Percentiles rank a stretch among this genome's conserved stretches.
phyloP scores from a whole-genome alignment of 2,329 filamentous ascomycete genomes.

The Helotiales sp. region DNA sequence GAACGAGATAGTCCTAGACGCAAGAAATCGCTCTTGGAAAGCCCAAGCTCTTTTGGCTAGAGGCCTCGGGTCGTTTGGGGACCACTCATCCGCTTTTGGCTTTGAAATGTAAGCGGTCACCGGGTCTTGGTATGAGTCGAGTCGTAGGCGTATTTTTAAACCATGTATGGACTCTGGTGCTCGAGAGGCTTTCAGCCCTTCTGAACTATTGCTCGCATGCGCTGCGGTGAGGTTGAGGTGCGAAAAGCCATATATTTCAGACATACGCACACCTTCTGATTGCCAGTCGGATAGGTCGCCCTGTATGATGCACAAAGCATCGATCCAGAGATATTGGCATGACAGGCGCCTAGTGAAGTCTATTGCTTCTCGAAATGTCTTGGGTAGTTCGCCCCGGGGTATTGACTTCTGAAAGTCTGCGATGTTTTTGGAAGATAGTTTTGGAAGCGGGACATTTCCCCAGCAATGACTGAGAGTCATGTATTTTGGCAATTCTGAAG shows the following conservation, averaged over 20 bases:
- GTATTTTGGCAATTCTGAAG: too few species aligned
- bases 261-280: neutral
- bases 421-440: too few species aligned
- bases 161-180: neutral
- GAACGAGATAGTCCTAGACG: neutral
- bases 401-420: too few species aligned
- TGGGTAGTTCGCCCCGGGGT: too few species aligned
- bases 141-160: neutral
- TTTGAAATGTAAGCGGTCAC: neutral
- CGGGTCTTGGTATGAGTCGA: neutral
- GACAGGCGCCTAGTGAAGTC: neutral
- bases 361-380: neutral
- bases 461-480: too few species aligned
- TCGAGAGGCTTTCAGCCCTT: neutral
- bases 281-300: conserved; percentile 2
- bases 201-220: neutral
- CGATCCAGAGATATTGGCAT: conserved; percentile 4
- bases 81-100: neutral
- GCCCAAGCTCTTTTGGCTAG: neutral
- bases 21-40: neutral
- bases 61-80: neutral
- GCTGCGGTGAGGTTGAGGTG: neutral
- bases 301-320: conserved; percentile 5
- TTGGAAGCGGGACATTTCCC: too few species aligned
- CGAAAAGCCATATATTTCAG: neutral